Evolutionary conservation across 2,329 filamentous ascomycete species (phyloP), one percentile per base, ranked within the genome.

Genomic region (Epichloe sp.): DNA sequence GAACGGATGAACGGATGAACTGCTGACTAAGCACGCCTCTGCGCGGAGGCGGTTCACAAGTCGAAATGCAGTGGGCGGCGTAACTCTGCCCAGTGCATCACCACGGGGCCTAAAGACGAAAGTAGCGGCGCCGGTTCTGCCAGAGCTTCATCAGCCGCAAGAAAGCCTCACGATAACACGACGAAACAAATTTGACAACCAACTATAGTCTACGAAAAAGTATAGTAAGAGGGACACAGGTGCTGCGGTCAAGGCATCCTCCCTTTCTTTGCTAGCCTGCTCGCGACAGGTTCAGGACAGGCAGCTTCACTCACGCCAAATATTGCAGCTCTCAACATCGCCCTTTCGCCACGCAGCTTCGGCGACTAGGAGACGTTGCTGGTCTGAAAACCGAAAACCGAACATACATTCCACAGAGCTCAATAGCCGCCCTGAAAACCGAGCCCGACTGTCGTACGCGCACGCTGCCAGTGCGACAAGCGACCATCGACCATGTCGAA

Each of bases 401-500:
- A 34, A 3, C 15, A 19, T 5, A 44, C 12, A n/a, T 43, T 26
- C 11, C 42, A n/a, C 15, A 34, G 17, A 35, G n/a, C 15, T 50
- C 31, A 8, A 45, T 19, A 7, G 41, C 17, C 21, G 48, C 41
- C 14, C 41, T 38, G 41, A 45, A 17, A 11, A 26, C 19, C n/a
- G 21, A 31, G 12, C 15, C 17, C 42, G 42, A 34, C 23, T n/a
- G 36, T 52, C 48, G 48, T 23, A 53, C 43, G 51, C 48, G 50
- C 49, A 36, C 35, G 42, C 47, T 37, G 35, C 48, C 48, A 52
- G 12, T 45, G 45, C 52, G 21, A 53, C 45, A 35, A 49, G 21
- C 21, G 34, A 19, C 34, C 47, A 46, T 44, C 65, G 5, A 72
- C 56, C 53, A 81, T 82, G 78, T 81, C 78, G 53, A 81, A 82